Evolutionary conservation across 1,284 basidiomycete genomes (phyloP).

Genomic region (Boletellus deceptivus): DNA sequence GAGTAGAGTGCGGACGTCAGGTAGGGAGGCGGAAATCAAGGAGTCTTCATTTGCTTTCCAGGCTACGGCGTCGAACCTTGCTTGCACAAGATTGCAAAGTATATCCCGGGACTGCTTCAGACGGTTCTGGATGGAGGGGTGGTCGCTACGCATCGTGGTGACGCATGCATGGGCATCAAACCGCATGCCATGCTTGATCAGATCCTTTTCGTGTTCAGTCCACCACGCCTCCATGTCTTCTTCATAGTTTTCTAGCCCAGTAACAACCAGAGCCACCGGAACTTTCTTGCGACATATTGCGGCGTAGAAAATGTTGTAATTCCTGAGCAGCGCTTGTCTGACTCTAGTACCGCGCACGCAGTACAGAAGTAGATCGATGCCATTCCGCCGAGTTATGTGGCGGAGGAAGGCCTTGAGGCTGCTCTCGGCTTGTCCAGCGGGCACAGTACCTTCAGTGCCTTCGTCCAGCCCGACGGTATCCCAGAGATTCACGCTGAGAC

Average conservation of each 20-base stretch:
- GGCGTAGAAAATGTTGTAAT: constrained; percentile 34
- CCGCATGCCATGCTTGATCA: constrained; percentile 25
- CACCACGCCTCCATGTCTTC: constrained; percentile 35
- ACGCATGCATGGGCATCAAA: constrained; percentile 33
- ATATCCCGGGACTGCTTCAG: constrained; percentile 17
- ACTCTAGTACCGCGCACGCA: constrained; percentile 34
- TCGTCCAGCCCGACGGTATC: constrained; percentile 31
- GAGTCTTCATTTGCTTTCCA: constrained; percentile 22
- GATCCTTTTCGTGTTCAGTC: constrained; percentile 28
- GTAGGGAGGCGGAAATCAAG: constrained; percentile 21
- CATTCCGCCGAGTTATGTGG: constrained; percentile 23
- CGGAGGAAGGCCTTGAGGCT: constrained; percentile 27
- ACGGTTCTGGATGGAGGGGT: constrained; percentile 27
- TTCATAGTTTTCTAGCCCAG: constrained; percentile 35
- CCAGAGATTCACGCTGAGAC: constrained; percentile 28
- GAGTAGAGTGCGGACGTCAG: constrained; percentile 21
- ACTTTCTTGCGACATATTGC: constrained; percentile 30
- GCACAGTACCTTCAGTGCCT: constrained; percentile 25
- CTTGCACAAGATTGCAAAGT: constrained; percentile 21
- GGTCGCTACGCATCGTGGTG: constrained; percentile 30
- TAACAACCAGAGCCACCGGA: constrained; percentile 34
- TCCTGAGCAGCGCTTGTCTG: constrained; percentile 24
- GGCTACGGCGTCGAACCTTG: constrained; percentile 4
- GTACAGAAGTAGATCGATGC: constrained; percentile 33
- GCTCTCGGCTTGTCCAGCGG: constrained; percentile 21